Percentiles rank a stretch among this genome's conserved stretches.
These are phyloP conservation scores for Phyllosticta ampelicida DNA, from an alignment of 2,329 filamentous ascomycete genomes.

Conservation along the genomic window DNA sequence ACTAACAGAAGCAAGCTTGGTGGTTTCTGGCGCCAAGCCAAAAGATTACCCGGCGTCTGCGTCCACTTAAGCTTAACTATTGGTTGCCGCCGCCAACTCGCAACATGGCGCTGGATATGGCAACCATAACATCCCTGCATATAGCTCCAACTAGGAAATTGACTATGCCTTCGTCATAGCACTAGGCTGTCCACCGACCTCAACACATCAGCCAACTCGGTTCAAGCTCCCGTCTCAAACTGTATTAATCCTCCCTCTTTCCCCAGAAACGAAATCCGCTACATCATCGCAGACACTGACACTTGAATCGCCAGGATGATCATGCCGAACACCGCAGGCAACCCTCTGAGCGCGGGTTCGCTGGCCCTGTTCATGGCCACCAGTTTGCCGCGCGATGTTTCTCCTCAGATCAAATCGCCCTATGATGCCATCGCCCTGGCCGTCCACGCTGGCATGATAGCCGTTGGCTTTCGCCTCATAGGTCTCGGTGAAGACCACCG, in stretches of 20 bases:
- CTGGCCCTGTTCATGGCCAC: conserved; percentile 34
- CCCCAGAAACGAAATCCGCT: background rate
- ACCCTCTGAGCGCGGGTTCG: conserved; percentile 33
- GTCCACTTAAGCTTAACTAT: background rate
- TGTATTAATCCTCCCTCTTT: background rate
- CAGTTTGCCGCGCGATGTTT: conserved; percentile 30
- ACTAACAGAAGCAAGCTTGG: too few species aligned
- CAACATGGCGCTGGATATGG: background rate
- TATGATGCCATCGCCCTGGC: conserved; percentile 80
- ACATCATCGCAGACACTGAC: background rate
- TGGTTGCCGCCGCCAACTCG: background rate
- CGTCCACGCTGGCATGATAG: conserved; percentile 70
- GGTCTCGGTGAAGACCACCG: conserved; percentile 77
- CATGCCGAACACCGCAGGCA: conserved; percentile 9
- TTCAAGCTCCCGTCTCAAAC: background rate
- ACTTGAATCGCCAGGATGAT: background rate
- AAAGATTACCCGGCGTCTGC: background rate
- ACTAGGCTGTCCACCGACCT: background rate
- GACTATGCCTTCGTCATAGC: background rate
- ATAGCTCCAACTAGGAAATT: background rate
- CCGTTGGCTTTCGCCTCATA: conserved; percentile 67
- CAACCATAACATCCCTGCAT: background rate
- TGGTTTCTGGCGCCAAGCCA: background rate
- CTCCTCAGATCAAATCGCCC: conserved; percentile 48
- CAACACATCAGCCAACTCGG: background rate